Percentiles rank a stretch among this genome's conserved stretches.
These are phyloP conservation scores for Scheffersomyces amazonensis DNA, from an alignment of 805 yeast genomes.

Conservation along the genomic window DNA sequence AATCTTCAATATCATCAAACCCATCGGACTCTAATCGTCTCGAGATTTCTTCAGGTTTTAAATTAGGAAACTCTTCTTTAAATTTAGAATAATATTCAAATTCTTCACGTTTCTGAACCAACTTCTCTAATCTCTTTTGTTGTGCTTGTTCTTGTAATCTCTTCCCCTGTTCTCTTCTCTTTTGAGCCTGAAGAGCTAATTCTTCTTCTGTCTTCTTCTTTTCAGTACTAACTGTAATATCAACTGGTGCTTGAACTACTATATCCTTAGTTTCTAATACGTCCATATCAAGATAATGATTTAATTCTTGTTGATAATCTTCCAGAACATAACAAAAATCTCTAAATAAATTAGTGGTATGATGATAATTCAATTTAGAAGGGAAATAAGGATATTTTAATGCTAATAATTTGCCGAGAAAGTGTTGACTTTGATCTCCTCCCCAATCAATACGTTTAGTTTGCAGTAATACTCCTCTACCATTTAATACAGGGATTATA, in stretches of 20 bases:
- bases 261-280: slow-evolving; percentile 67
- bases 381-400: slow-evolving; percentile 94
- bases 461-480: slow-evolving; percentile 60
- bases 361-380: slow-evolving; percentile 57
- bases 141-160: slow-evolving; percentile 92
- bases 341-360: slow-evolving; percentile 64
- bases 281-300: slow-evolving; percentile 55
- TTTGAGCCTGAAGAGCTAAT: slow-evolving; percentile 68
- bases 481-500: slow-evolving; percentile 77
- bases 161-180: slow-evolving; percentile 80
- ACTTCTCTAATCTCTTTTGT: slow-evolving; percentile 74
- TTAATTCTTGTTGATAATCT: slow-evolving; percentile 65
- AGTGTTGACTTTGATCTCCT: slow-evolving; percentile 70
- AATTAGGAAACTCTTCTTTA: slow-evolving; percentile 46
- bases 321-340: slow-evolving; percentile 77
- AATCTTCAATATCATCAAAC: slow-evolving; percentile 70
- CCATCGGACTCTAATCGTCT: slow-evolving; percentile 66
- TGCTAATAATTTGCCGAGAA: slow-evolving; percentile 57
- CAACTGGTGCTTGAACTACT: slow-evolving; percentile 75
- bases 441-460: slow-evolving; percentile 91
- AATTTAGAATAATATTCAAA: slow-evolving; percentile 65
- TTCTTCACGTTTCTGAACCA: slow-evolving; percentile 79
- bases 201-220: slow-evolving; percentile 84
- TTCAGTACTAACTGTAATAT: slow-evolving; percentile 57
- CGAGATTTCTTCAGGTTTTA: slow-evolving; percentile 53